Evolutionary conservation across 208 protist genomes (phyloP), one percentile per base, ranked within the genome.

Genomic region (Naegleria fowleri): DNA sequence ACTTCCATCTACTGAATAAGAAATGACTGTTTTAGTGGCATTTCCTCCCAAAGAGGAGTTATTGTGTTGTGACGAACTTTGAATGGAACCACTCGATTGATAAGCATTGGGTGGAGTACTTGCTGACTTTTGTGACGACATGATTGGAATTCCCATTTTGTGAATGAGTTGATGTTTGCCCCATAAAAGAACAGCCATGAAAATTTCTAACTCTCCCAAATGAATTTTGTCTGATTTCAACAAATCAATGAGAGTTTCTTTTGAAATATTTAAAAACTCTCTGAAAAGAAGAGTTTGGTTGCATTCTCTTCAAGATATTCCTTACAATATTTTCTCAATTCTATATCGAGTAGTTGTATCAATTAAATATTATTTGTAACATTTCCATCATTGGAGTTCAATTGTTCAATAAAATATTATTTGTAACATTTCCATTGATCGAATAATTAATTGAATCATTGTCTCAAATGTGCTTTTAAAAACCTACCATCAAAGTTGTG

Each of bases 251-350:
- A 88, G 16, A 9, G 25, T 58, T 13, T 58, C 43, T 36, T 88
- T 88, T 11, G 39, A 11, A n/a, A 88, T 48, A 0, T 58, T 29
- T n/a, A 51, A 59, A 88, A 88, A 48, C 33, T 51, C 38, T 58
- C 41, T 22, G 16, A 11, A 29, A 88, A 39, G 39, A 88, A 58
- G 5, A 88, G 9, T 58, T 55, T 5, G 4, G 19, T 88, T 55
- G 84, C 84, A 88, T 88, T 51, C 9, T 58, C 41, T 39, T 51
- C 84, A n/a, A 88, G 9, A 38, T 88, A 36, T 25, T 33, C 11
- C 38, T 58, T 51, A 55, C 84, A 88, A 58, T 39, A 88, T 9
- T n/a, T 13, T 48, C 41, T 48, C 41, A 88, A 88, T 55, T 88
- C 84, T 58, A 13, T n/a, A n/a, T n/a, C n/a, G n/a, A n/a, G n/a